Evolutionary conservation across 805 yeast species (phyloP).

Genomic region (Cyberlindnera galapagoensis): DNA sequence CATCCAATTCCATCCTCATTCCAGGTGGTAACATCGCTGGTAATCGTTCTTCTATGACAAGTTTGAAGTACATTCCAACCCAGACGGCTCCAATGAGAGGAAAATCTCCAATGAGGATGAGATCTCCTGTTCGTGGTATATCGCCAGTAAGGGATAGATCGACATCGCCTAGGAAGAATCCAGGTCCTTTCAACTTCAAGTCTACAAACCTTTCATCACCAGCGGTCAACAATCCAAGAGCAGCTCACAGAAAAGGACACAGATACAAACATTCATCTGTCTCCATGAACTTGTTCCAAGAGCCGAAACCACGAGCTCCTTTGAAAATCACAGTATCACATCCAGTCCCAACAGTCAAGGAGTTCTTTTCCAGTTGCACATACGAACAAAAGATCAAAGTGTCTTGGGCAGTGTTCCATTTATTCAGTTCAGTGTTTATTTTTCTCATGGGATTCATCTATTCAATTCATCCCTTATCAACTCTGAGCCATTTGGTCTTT

Average conservation of each 20-base stretch:
- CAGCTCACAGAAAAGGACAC: conserved; percentile 87
- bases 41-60: conserved; percentile 20
- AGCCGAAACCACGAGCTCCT: conserved; percentile 72
- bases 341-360: conserved; percentile 43
- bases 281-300: conserved; percentile 92
- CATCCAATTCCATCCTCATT: conserved; percentile 17
- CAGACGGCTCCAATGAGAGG: conserved; percentile 20
- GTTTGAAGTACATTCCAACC: conserved; percentile 23
- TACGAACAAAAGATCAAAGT: conserved; percentile 52
- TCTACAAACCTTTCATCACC: conserved; percentile 36
- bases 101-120: conserved; percentile 23
- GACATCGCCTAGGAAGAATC: conserved; percentile 23
- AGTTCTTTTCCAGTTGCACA: conserved; percentile 55
- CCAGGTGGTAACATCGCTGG: conserved; percentile 26
- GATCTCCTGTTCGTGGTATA: conserved; percentile 24
- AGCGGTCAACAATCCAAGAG: conserved; percentile 32
- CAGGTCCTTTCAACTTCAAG: conserved; percentile 58
- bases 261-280: conserved; percentile 94
- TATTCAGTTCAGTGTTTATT: conserved; percentile 44
- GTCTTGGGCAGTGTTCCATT: conserved; percentile 53
- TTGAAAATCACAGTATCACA: conserved; percentile 66
- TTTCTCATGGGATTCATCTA: conserved; percentile 55
- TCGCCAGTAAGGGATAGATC: conserved; percentile 27
- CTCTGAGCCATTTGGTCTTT: conserved; percentile 80
- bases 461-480: conserved; percentile 55